Evolutionary conservation across 805 yeast species (phyloP), one percentile per base, ranked within the genome.

Genomic region (Wickerhamiella hasegawae): DNA sequence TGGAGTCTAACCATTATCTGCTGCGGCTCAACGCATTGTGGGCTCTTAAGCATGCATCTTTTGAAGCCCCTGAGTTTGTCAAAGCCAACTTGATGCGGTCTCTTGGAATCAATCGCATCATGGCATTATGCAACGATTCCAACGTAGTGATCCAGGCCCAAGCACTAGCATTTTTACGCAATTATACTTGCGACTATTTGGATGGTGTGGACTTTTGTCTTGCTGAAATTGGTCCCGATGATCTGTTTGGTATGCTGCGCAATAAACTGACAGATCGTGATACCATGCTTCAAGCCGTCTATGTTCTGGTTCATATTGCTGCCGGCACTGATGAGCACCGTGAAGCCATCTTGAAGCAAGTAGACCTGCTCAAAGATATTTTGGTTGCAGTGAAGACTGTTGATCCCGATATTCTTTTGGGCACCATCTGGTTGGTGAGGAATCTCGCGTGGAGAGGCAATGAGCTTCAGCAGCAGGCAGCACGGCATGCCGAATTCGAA

Each of bases 111-210:
- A 15, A 17, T 14, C 22, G 28, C 9, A 15, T 35, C 4, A 17
- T 35, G 23, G 24, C 11, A 4, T 17, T 28, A n/a, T 34, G 32
- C 16, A 23, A 34, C n/a, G 20, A 28, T 18, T 14, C 20, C 6
- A 25, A 20, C 4, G 14, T 17, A 11, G 2, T 17, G 17, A 17
- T 29, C 15, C 32, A 29, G 16, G 23, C 6, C 14, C 15, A 18
- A 4, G 34, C 32, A n/a, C 32, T 35, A 3, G 35, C 28, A 6
- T 26, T 35, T 10, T 18, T 35, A 25, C 29, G 38, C 10, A 35
- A 35, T 21, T 31, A 31, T 19, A 14, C 27, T 10, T n/a, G 18
- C 18, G 15, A 20, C 14, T 25, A 31, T 16, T 16, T 28, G 4
- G 4, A 12, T 4, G 38, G 31, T 10, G 28, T 35, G 5, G 34